These are phyloP conservation scores for Asterella californica DNA, from an alignment of 225 moss, liverwort and hornwort genomes.

Conservation along the genomic window DNA sequence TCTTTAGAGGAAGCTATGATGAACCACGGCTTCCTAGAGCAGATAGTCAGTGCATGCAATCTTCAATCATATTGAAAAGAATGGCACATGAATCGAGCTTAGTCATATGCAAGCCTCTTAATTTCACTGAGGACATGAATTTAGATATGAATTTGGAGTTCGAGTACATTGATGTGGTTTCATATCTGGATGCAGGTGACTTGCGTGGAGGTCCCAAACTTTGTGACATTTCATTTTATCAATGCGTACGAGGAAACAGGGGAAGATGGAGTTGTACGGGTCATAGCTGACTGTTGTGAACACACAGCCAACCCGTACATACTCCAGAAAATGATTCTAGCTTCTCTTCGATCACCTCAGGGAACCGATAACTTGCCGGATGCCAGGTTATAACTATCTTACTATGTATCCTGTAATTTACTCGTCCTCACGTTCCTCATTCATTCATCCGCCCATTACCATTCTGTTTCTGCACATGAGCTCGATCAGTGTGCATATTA, in stretches of 20 bases:
- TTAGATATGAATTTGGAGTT: no score
- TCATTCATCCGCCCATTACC: no score
- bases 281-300: constrained; percentile 40
- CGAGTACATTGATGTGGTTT: no score
- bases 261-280: constrained; percentile 27
- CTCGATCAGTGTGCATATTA: no score
- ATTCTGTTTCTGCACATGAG: no score
- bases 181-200: constrained; percentile 38
- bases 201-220: constrained; percentile 30
- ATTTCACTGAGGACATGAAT: no score
- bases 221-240: constrained; percentile 44
- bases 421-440: no score
- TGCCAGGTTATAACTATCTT: constrained; percentile 16
- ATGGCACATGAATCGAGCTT: background rate
- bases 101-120: background rate
- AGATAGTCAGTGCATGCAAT: no score
- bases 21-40: no score
- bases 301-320: constrained; percentile 42
- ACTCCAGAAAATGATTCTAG: constrained; percentile 36
- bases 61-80: no score
- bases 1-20: no score
- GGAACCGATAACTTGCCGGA: constrained; percentile 37
- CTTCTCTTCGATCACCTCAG: constrained; percentile 27
- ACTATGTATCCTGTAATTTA: background rate
- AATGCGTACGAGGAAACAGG: constrained; percentile 39